Percentiles rank a stretch among this genome's conserved stretches.
Conservation (phyloP, 192 early-diverging fungal species). For the Chytriomyces confervae region DNA sequence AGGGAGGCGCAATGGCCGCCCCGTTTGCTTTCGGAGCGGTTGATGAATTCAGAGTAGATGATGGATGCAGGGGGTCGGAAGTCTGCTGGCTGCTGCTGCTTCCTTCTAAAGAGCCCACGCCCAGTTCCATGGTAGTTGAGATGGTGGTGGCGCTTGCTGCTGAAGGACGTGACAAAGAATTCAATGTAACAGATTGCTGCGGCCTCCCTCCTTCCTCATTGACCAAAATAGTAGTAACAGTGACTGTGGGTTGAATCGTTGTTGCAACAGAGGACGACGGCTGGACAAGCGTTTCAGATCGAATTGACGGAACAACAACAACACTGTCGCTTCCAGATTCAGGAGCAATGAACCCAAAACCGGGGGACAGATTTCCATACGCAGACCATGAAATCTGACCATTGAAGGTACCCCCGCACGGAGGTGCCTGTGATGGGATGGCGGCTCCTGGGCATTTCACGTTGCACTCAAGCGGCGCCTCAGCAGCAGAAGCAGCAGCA, state of each 20-base stretch:
- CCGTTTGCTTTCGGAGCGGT: too few relatives aligned
- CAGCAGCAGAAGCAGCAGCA: too few relatives aligned
- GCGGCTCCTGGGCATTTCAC: not conserved
- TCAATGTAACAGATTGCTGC: not conserved
- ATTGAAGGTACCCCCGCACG: not conserved
- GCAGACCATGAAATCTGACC: slow-evolving; percentile 1
- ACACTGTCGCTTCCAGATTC: not conserved
- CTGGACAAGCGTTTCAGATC: not conserved
- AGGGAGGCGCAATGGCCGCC: too few relatives aligned
- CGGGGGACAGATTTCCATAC: not conserved
- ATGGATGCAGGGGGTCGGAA: too few relatives aligned
- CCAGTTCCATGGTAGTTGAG: too few relatives aligned
- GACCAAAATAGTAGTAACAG: not conserved
- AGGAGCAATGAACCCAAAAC: not conserved
- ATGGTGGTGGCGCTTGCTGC: too few relatives aligned
- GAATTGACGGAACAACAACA: not conserved
- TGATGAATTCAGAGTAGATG: too few relatives aligned
- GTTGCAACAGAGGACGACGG: not conserved
- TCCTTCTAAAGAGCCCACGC: too few relatives aligned
- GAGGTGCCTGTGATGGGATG: not conserved
- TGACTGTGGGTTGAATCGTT: not conserved
- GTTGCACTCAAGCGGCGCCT: not conserved
- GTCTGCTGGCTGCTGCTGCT: too few relatives aligned
- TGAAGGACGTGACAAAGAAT: too few relatives aligned
- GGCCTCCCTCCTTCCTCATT: not conserved